Conservation (phyloP, 2,329 filamentous ascomycete species). For the Penicillium sp. region DNA sequence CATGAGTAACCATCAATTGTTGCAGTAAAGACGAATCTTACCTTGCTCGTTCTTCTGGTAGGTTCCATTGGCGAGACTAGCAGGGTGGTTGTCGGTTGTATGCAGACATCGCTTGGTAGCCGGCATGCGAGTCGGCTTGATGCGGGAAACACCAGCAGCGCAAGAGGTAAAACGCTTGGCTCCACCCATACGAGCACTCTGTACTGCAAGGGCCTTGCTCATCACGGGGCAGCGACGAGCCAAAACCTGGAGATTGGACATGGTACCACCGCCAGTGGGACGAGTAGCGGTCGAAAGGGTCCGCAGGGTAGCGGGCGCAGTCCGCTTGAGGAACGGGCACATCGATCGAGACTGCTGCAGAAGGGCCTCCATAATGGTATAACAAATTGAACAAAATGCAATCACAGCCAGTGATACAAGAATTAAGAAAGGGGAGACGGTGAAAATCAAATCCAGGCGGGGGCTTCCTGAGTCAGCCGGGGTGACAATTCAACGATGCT, state of each 20-base stretch:
- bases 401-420: slow-evolving; percentile 1
- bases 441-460: slow-evolving; percentile 6
- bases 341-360: slow-evolving; percentile 92
- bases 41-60: slow-evolving; percentile 49
- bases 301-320: slow-evolving; percentile 83
- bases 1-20: slow-evolving; percentile 8
- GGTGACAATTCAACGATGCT: background rate
- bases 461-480: slow-evolving; percentile 1
- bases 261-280: slow-evolving; percentile 78
- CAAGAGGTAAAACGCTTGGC: slow-evolving; percentile 38
- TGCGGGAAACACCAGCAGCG: slow-evolving; percentile 27
- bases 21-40: slow-evolving; percentile 24
- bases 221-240: slow-evolving; percentile 96
- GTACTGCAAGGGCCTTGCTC: slow-evolving; percentile 92
- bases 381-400: slow-evolving; percentile 5
- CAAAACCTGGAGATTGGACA: slow-evolving; percentile 93
- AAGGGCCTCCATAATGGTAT: slow-evolving; percentile 72
- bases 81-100: slow-evolving; percentile 70
- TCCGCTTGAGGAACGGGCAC: slow-evolving; percentile 96
- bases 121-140: slow-evolving; percentile 47
- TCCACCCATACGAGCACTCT: slow-evolving; percentile 47
- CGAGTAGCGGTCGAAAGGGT: slow-evolving; percentile 67
- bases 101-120: slow-evolving; percentile 74
- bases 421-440: slow-evolving; percentile 1
- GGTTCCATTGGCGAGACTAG: slow-evolving; percentile 61